Conservation (phyloP, 1,284 basidiomycete genomes). For the Apiotrichum veenhuisii region DNA sequence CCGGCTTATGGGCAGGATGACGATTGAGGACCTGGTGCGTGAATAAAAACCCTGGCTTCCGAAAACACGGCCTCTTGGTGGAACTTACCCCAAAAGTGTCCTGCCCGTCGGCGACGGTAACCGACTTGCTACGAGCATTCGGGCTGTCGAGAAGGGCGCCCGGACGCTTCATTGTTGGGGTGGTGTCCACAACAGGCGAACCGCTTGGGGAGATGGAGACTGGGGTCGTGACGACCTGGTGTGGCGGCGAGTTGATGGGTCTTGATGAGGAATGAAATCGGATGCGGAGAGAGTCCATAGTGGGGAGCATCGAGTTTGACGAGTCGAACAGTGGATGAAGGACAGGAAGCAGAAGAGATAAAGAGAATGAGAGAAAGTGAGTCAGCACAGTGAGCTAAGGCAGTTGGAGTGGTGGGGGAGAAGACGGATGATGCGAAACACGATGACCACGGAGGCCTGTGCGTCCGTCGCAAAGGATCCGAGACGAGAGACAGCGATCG, state of each 20-base stretch:
- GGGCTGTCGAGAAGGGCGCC: constrained; percentile 43
- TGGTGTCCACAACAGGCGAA: constrained; percentile 11
- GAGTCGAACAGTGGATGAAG: not conserved
- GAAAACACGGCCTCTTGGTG: not conserved
- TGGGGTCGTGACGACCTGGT: constrained; percentile 10
- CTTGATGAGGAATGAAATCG: not conserved
- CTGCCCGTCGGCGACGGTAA: constrained; percentile 64
- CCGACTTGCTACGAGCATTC: constrained; percentile 71
- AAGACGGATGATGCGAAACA: too few species aligned
- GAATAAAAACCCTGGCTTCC: not conserved
- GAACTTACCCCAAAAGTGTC: constrained; percentile 69
- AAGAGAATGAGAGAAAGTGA: not conserved
- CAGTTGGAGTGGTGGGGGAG: too few species aligned
- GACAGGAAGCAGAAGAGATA: too few species aligned
- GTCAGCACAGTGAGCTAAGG: too few species aligned
- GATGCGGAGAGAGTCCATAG: not conserved
- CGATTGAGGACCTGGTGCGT: constrained; percentile 52
- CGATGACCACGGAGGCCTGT: too few species aligned
- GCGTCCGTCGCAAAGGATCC: too few species aligned
- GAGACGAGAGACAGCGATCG: too few species aligned
- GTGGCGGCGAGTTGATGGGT: not conserved
- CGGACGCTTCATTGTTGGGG: constrained; percentile 24
- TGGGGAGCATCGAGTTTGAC: not conserved
- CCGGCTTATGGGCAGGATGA: constrained; percentile 38
- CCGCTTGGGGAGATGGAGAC: constrained; percentile 14